Evolutionary conservation across 257 asterid genomes (phyloP).

Genomic region (Nicotiana knightiana): DNA sequence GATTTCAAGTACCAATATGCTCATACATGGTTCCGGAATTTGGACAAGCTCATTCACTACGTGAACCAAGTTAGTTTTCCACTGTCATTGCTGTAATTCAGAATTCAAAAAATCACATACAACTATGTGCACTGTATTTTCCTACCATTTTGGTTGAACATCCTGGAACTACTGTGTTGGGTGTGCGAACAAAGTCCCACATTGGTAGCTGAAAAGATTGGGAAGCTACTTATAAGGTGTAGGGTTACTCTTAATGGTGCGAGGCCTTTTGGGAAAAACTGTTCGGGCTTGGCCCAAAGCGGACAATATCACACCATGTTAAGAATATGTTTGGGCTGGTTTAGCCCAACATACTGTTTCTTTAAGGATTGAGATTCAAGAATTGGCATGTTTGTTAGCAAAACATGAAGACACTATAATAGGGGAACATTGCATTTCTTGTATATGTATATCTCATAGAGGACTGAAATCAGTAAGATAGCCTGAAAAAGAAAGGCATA

Average conservation of each 20-base stretch:
- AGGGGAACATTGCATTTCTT: neutral
- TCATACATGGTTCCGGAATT: slow-evolving; percentile 70
- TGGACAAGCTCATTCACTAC: slow-evolving; percentile 98
- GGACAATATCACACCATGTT: too few species aligned
- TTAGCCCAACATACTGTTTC: neutral
- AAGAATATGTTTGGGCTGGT: too few species aligned
- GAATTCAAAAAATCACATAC: neutral
- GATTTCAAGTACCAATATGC: slow-evolving; percentile 98
- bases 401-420: neutral
- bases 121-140: neutral
- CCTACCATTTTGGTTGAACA: neutral
- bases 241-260: too few species aligned
- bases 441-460: neutral
- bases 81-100: neutral
- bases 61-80: slow-evolving; percentile 64
- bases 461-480: neutral
- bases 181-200: too few species aligned
- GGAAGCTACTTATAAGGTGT: too few species aligned
- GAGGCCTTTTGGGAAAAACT: too few species aligned
- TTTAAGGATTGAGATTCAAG: neutral
- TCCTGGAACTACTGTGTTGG: neutral
- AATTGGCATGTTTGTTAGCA: neutral
- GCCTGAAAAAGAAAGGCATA: neutral
- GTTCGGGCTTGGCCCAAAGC: too few species aligned
- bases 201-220: too few species aligned